Percentiles rank a stretch among this genome's conserved stretches.
These are phyloP conservation scores for Trametes sp. DNA, from an alignment of 1,284 basidiomycete species.

Conservation along the genomic window DNA sequence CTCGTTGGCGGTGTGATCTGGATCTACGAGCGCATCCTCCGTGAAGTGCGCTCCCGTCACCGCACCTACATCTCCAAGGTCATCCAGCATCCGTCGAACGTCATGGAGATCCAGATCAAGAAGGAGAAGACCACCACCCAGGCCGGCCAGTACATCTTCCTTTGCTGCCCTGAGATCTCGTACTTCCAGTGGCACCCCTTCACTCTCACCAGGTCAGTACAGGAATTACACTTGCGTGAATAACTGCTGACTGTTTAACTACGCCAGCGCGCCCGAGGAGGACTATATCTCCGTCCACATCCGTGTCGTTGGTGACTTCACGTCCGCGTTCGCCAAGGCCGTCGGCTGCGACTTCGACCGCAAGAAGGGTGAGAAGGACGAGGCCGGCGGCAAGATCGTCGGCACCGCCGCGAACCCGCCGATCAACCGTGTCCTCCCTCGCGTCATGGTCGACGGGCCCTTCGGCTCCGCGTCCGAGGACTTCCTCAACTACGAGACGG, in stretches of 20 bases:
- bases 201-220: slow-evolving; percentile 77
- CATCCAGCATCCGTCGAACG: slow-evolving; percentile 90
- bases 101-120: slow-evolving; percentile 93
- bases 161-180: slow-evolving; percentile 85
- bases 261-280: slow-evolving; percentile 80
- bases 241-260: not conserved
- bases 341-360: slow-evolving; percentile 85
- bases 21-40: slow-evolving; percentile 85
- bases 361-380: slow-evolving; percentile 59
- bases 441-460: slow-evolving; percentile 90
- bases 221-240: not conserved
- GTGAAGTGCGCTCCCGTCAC: slow-evolving; percentile 88
- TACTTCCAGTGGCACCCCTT: slow-evolving; percentile 97
- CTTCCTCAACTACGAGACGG: slow-evolving; percentile 86
- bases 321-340: slow-evolving; percentile 76
- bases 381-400: slow-evolving; percentile 64
- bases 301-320: slow-evolving; percentile 88
- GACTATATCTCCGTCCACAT: slow-evolving; percentile 93
- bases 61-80: slow-evolving; percentile 91
- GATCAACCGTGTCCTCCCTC: slow-evolving; percentile 77
- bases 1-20: slow-evolving; percentile 86
- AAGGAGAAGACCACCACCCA: slow-evolving; percentile 84
- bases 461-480: slow-evolving; percentile 89
- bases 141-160: slow-evolving; percentile 90
- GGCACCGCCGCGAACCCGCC: slow-evolving; percentile 65